phyloP scores from a whole-genome alignment of 768 basidiomycete genomes.

The Paxillus ammoniavirescens region DNA sequence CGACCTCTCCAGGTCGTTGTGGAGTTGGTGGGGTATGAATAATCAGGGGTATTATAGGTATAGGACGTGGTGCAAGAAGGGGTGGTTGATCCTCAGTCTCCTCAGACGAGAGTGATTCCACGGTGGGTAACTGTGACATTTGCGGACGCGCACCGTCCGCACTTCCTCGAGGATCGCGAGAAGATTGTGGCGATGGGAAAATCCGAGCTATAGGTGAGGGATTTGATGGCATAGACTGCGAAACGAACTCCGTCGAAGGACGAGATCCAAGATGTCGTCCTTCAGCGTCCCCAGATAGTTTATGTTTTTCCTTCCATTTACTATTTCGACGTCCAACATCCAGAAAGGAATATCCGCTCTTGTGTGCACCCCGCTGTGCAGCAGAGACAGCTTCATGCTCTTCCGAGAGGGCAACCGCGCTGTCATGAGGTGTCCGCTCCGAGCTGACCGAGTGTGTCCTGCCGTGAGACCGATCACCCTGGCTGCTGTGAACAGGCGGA shows the following conservation, averaged over 20 bases:
- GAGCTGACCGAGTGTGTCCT: slow-evolving; percentile 30
- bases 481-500: slow-evolving; percentile 13
- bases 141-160: not conserved
- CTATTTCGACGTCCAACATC: slow-evolving; percentile 13
- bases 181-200: slow-evolving; percentile 8
- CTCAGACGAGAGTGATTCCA: slow-evolving; percentile 25
- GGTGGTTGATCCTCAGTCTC: slow-evolving; percentile 25
- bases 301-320: slow-evolving; percentile 30
- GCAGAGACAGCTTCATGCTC: slow-evolving; percentile 10
- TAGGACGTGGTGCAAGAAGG: slow-evolving; percentile 26
- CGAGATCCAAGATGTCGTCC: slow-evolving; percentile 6
- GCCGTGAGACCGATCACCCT: slow-evolving; percentile 19
- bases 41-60: slow-evolving; percentile 29
- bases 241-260: slow-evolving; percentile 17
- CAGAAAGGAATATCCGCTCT: slow-evolving; percentile 4
- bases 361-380: slow-evolving; percentile 12
- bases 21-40: slow-evolving; percentile 38
- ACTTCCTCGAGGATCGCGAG: not conserved
- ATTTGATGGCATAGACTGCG: slow-evolving; percentile 21
- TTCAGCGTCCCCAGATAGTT: not conserved
- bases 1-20: slow-evolving; percentile 23
- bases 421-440: slow-evolving; percentile 31
- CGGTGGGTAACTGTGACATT: slow-evolving; percentile 20
- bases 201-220: slow-evolving; percentile 15
- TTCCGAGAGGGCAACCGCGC: slow-evolving; percentile 32